Evolutionary conservation across 176 grass and related monocot species (phyloP).

Genomic region (Triticum dicoccoides): DNA sequence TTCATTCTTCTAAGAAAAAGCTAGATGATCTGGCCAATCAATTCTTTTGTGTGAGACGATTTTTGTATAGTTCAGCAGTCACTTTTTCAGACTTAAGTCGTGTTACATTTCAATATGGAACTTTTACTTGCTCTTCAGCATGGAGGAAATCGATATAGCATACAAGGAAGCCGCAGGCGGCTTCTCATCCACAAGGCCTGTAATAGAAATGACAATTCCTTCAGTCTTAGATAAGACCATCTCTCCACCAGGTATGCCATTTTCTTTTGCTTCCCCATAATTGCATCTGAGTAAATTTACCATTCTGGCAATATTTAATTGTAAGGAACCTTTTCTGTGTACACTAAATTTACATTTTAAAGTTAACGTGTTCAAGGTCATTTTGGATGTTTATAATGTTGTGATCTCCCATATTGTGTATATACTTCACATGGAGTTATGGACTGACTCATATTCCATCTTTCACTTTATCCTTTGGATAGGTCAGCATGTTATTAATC

Average conservation of each 20-base stretch:
- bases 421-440: conserved; percentile 9
- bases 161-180: conserved; percentile 78
- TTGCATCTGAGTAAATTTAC: neutral
- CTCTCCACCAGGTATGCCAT: conserved; percentile 71
- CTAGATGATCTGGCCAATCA: neutral
- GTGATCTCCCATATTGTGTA: neutral
- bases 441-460: conserved; percentile 4
- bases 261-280: conserved; percentile 5
- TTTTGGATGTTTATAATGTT: conserved; percentile 10
- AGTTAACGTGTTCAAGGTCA: conserved; percentile 8
- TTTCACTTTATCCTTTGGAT: conserved; percentile 27
- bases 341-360: neutral
- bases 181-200: conserved; percentile 81
- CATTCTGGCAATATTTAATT: conserved; percentile 17
- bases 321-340: neutral
- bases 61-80: neutral
- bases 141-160: conserved; percentile 89
- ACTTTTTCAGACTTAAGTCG: neutral
- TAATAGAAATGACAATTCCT: conserved; percentile 99
- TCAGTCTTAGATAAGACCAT: conserved; percentile 95
- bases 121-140: conserved; percentile 46
- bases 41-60: neutral
- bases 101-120: neutral
- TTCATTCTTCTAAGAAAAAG: conserved; percentile 12
- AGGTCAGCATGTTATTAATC: conserved; percentile 97